Evolutionary conservation across 1,284 basidiomycete genomes (phyloP), one percentile per base, ranked within the genome.

Genomic region (Quambalaria eucalypti): DNA sequence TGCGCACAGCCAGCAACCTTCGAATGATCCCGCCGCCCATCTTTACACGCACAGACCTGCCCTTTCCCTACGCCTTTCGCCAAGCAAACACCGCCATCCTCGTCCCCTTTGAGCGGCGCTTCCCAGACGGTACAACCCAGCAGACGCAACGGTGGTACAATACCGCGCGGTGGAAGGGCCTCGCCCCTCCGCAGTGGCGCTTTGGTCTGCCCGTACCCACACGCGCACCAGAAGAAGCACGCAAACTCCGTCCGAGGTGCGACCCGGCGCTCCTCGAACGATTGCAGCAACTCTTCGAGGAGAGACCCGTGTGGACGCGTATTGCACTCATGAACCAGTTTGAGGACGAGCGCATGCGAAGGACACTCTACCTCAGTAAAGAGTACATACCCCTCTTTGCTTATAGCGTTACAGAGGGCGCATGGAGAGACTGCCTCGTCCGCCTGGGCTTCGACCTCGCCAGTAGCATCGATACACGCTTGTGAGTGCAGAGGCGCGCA

Each of bases 341-440:
- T 55, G 79, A 80, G n/a, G 78, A 82, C 0, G 75, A 79, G 0
- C 87, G 90, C 63, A 78, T 82, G 9, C 80, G 85, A 48, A 84
- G 85, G 61, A 81, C 88, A 33, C 78, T 83, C 61, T 88, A 57
- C 55, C 56, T 47, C 12, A 52, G 49, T 54, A 81, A 80, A 61
- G 65, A 76, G 1, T 78, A 79, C 51, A 69, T 81, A 48, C 76
- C 81, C 0, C 64, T 77, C 8, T 66, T 77, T 4, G 73, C 85
- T 48, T 98, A 92, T 73, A 85, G 88, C 2, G 93, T 97, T 72
- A 83, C 85, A 58, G 92, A 96, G 61, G 93, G 93, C 0, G 90
- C 91, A 1, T 97, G 88, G 86, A 82, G 90, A 51, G 92, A 97
- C 71, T 87, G 87, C 7, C 81, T 93, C 47, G 82, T 97, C 26